Evolutionary conservation across 768 basidiomycete species (phyloP).

Genomic region (Podaxis pistillaris): DNA sequence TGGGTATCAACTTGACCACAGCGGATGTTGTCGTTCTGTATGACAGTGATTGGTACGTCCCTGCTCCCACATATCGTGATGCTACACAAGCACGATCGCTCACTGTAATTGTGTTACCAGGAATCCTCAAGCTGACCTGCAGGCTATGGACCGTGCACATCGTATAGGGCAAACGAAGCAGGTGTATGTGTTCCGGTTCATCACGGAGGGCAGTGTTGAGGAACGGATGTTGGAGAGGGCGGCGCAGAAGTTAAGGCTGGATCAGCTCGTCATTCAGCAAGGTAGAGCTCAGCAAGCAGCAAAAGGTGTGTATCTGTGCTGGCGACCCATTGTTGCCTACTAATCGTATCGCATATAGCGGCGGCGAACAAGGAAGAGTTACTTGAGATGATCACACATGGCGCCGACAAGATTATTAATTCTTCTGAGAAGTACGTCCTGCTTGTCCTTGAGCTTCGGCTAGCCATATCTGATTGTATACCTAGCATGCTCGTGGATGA

Average conservation of each 20-base stretch:
- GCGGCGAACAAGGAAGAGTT: constrained; percentile 95
- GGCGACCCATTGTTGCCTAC: neutral
- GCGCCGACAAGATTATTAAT: constrained; percentile 96
- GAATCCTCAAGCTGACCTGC: constrained; percentile 98
- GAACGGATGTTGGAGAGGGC: constrained; percentile 94
- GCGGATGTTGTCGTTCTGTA: constrained; percentile 96
- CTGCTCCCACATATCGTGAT: neutral
- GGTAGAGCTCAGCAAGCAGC: constrained; percentile 76
- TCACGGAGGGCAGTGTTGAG: constrained; percentile 94
- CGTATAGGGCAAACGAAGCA: constrained; percentile 97
- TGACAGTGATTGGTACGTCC: constrained; percentile 89
- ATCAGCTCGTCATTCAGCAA: constrained; percentile 97
- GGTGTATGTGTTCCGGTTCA: constrained; percentile 96
- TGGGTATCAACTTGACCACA: constrained; percentile 94
- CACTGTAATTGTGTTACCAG: constrained; percentile 32
- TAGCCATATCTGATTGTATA: neutral
- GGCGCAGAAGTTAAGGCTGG: constrained; percentile 91
- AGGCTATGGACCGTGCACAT: constrained; percentile 98
- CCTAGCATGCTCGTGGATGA: constrained; percentile 73
- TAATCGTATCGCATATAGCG: constrained; percentile 38
- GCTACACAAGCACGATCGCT: neutral
- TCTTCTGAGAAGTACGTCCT: constrained; percentile 62
- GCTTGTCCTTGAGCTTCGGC: neutral
- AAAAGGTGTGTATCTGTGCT: constrained; percentile 49
- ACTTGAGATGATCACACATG: constrained; percentile 97